Percentiles rank a stretch among this genome's conserved stretches.
phyloP scores from a whole-genome alignment of 1,284 basidiomycete genomes.

The Pseudozyma sp. region DNA sequence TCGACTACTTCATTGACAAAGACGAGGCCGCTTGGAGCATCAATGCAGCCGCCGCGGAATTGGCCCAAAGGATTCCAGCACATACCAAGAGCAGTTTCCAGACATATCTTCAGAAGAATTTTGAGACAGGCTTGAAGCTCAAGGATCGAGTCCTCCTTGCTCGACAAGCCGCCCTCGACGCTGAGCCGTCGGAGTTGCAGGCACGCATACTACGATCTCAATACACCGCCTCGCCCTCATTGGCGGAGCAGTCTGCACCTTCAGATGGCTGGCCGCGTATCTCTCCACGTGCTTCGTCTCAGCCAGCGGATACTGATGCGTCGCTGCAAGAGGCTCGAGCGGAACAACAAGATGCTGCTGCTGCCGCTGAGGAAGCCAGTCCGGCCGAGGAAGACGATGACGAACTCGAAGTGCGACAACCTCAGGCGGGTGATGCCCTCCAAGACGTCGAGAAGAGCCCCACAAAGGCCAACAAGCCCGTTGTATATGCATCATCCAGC shows the following conservation, averaged over 20 bases:
- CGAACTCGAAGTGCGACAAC: constrained; percentile 26
- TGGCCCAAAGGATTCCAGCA: constrained; percentile 28
- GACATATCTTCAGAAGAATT: constrained; percentile 48
- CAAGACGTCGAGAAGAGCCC: constrained; percentile 27
- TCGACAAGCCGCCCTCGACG: constrained; percentile 21
- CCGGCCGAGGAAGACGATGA: constrained; percentile 21
- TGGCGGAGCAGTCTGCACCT: constrained; percentile 29
- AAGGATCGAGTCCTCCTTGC: constrained; percentile 16
- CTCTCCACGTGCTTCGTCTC: constrained; percentile 10
- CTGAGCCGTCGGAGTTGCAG: constrained; percentile 29
- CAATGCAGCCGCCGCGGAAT: constrained; percentile 40
- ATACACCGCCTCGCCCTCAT: constrained; percentile 28
- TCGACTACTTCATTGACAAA: constrained; percentile 38
- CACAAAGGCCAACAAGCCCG: constrained; percentile 10
- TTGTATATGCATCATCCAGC: constrained; percentile 7
- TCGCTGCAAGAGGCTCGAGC: not conserved
- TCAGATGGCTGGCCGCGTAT: constrained; percentile 32
- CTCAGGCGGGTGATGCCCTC: constrained; percentile 15
- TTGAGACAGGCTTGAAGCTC: constrained; percentile 43
- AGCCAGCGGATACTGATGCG: not conserved
- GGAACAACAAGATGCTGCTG: not conserved
- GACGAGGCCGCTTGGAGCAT: constrained; percentile 41
- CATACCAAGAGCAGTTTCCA: constrained; percentile 54
- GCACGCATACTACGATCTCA: constrained; percentile 37
- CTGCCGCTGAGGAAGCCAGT: not conserved